Evolutionary conservation across 257 asterid genomes (phyloP), one percentile per base, ranked within the genome.

Genomic region (Knoxia roxburghii): DNA sequence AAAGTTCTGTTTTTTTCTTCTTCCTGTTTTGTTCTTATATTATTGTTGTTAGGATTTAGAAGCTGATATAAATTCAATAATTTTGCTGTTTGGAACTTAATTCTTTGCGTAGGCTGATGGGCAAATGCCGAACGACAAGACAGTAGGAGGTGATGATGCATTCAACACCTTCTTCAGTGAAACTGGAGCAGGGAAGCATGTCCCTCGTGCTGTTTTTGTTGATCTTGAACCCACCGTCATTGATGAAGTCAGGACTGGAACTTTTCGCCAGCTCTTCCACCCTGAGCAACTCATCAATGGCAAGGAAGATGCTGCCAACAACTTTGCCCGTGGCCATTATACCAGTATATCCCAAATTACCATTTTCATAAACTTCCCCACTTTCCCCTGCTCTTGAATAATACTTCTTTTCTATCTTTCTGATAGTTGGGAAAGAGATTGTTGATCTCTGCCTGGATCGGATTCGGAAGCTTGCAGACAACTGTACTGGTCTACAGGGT

Each of bases 391-490:
- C 13, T 21, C 0, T 52, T 52, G 14, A 2, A 21, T 52, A n/a
- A 12, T 52, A 26, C 17, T 2, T 48, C 5, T 48, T 48, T 48
- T 20, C 51, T 8, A 24, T 55, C 61, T 26, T 55, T 2, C 7
- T 55, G 26, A 21, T 63, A 72, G 72, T 73, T 52, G 78, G 73
- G 29, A 73, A 68, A 51, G 78, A 73, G 65, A 68, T 73, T 41
- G 78, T 73, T 53, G 78, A 73, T 53, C 78, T 73, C 65, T 73
- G 78, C 78, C 45, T 73, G 73, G 78, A 73, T 43, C 78, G 70
- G 0, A 68, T 68, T 32, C 32, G 73, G 73, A 67, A 73, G 73
- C 77, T 67, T 51, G 77, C 69, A 0, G 73, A 73, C 54, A 73
- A 73, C 65, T 73, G 77, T 46, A 73, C 65, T 60, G 77, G 77